phyloP scores from a whole-genome alignment of 768 basidiomycete species.

The Peribolospora kevripleyi region DNA sequence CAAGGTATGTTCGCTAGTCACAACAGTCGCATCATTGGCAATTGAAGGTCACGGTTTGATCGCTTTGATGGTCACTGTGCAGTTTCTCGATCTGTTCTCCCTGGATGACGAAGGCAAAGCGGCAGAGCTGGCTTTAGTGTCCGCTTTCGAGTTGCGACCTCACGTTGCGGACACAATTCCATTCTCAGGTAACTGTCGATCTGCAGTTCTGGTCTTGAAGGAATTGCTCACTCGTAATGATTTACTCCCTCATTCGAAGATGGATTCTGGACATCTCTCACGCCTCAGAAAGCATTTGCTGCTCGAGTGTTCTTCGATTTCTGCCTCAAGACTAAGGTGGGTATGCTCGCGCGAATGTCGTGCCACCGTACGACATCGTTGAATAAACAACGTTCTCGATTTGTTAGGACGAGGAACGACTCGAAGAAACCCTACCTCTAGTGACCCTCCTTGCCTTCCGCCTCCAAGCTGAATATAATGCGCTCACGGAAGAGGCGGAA shows the following conservation, averaged over 20 bases:
- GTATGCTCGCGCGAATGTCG: not conserved
- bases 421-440: slow-evolving; percentile 54
- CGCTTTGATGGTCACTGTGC: slow-evolving; percentile 25
- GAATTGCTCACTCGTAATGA: not conserved
- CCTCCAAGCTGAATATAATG: slow-evolving; percentile 48
- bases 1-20: slow-evolving; percentile 15
- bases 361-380: not conserved
- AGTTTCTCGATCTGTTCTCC: slow-evolving; percentile 19
- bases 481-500: slow-evolving; percentile 22
- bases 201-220: not conserved
- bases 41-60: slow-evolving; percentile 33
- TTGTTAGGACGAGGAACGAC: slow-evolving; percentile 18
- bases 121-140: slow-evolving; percentile 48
- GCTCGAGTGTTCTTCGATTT: slow-evolving; percentile 61
- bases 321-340: slow-evolving; percentile 30
- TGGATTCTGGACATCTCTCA: slow-evolving; percentile 41
- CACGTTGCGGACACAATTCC: slow-evolving; percentile 43
- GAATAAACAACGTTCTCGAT: slow-evolving; percentile 13
- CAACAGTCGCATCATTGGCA: slow-evolving; percentile 9
- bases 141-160: slow-evolving; percentile 39
- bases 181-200: slow-evolving; percentile 36
- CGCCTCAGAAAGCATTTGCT: slow-evolving; percentile 54
- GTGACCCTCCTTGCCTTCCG: slow-evolving; percentile 56
- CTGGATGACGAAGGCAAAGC: slow-evolving; percentile 21
- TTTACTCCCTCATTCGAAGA: slow-evolving; percentile 24